phyloP scores from a whole-genome alignment of 192 early-diverging fungal genomes.

The Phlyctochytrium planicorne region DNA sequence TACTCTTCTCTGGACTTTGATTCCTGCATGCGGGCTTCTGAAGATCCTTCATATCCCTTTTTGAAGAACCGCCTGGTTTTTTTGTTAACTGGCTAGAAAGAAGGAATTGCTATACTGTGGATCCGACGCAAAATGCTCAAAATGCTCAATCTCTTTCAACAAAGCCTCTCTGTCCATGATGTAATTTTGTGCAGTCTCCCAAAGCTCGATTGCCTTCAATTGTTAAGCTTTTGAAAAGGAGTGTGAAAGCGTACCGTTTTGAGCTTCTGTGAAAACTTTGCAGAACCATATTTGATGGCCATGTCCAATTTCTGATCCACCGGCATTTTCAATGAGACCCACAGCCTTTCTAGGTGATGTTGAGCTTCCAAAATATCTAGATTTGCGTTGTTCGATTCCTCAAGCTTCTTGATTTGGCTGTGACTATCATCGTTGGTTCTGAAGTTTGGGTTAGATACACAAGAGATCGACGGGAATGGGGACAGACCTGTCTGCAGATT shows the following conservation, averaged over 20 bases:
- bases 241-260: conserved; percentile 32
- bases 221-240: conserved; percentile 9
- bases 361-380: conserved; percentile 39
- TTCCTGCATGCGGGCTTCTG: conserved; percentile 46
- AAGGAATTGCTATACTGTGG: conserved; percentile 30
- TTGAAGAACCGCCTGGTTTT: conserved; percentile 40
- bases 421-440: too few relatives aligned
- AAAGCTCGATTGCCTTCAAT: conserved; percentile 45
- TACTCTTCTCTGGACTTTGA: conserved; percentile 46
- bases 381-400: too few relatives aligned
- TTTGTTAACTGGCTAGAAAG: neutral
- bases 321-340: conserved; percentile 54
- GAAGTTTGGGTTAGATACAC: too few relatives aligned
- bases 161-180: conserved; percentile 45
- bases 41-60: conserved; percentile 41
- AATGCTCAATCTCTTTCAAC: conserved; percentile 43
- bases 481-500: too few relatives aligned
- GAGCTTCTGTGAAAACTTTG: conserved; percentile 43
- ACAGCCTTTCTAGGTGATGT: conserved; percentile 48
- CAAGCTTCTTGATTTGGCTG: too few relatives aligned
- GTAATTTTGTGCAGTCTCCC: conserved; percentile 41
- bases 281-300: conserved; percentile 59
- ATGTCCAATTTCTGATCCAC: conserved; percentile 57
- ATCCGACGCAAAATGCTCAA: conserved; percentile 49
- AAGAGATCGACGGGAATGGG: too few relatives aligned